Conservation (phyloP, 2,329 filamentous ascomycete genomes). For the Aspergillus clavatus region DNA sequence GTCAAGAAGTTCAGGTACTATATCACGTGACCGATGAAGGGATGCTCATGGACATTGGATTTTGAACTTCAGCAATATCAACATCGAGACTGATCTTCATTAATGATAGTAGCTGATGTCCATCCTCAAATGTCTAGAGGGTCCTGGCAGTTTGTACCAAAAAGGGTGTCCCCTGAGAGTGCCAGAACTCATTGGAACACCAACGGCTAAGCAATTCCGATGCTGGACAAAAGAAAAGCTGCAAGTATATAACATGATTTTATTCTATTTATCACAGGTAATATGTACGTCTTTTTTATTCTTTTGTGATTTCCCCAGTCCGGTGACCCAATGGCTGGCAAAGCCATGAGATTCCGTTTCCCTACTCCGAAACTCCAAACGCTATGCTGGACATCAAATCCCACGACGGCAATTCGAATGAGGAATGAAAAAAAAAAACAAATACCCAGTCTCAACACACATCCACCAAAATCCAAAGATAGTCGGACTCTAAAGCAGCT, state of each 20-base stretch:
- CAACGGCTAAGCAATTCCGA: too few relatives aligned
- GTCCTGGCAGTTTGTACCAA: too few relatives aligned
- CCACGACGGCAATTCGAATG: slow-evolving; percentile 2
- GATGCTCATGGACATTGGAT: too few relatives aligned
- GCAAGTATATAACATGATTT: not conserved
- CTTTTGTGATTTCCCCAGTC: slow-evolving; percentile 9
- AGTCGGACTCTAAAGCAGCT: slow-evolving; percentile 58
- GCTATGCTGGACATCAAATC: slow-evolving; percentile 31
- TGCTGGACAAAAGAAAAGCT: too few relatives aligned
- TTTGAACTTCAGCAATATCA: too few relatives aligned
- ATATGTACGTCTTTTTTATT: slow-evolving; percentile 13
- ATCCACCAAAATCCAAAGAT: slow-evolving; percentile 10
- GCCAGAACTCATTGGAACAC: too few relatives aligned
- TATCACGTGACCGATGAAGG: too few relatives aligned
- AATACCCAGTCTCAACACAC: slow-evolving; percentile 17
- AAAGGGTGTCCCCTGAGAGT: too few relatives aligned
- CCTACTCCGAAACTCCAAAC: slow-evolving; percentile 38
- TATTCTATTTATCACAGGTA: slow-evolving; percentile 6
- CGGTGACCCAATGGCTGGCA: slow-evolving; percentile 14
- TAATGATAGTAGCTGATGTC: too few relatives aligned
- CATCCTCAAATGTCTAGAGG: too few relatives aligned
- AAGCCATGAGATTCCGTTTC: slow-evolving; percentile 5
- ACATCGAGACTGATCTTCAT: too few relatives aligned
- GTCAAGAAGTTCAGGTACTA: too few relatives aligned
- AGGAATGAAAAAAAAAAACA: slow-evolving; percentile 15